A percentile compares a stretch with the other conserved stretches of the same genome.
phyloP scores from a whole-genome alignment of 1,139 yeast genomes.

The Protomyces inundatus region DNA sequence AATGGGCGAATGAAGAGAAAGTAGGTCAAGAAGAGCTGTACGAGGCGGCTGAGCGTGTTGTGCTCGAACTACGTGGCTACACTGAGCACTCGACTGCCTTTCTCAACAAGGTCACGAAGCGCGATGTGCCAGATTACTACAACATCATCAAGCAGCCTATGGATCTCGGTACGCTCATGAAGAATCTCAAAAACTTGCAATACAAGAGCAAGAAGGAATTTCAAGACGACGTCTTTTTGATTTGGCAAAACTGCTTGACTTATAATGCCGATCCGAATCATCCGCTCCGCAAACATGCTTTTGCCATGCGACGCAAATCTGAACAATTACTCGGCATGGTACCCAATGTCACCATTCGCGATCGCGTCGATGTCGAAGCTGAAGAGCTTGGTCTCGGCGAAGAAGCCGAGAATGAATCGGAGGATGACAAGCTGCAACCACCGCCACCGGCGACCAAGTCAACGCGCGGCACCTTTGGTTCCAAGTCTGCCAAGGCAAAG shows the following conservation, averaged over 20 bases:
- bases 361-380: constrained; percentile 77
- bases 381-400: constrained; percentile 49
- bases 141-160: constrained; percentile 85
- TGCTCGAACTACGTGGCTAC: constrained; percentile 77
- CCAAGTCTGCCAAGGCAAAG: constrained; percentile 21
- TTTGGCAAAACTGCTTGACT: constrained; percentile 90
- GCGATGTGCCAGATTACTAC: constrained; percentile 97
- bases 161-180: constrained; percentile 94
- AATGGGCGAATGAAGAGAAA: constrained; percentile 93
- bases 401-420: not conserved
- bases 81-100: constrained; percentile 97
- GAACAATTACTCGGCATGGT: constrained; percentile 69
- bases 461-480: constrained; percentile 20
- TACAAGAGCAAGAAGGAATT: constrained; percentile 81
- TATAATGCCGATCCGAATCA: constrained; percentile 95
- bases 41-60: constrained; percentile 95
- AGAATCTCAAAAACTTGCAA: constrained; percentile 73
- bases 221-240: constrained; percentile 87
- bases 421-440: not conserved
- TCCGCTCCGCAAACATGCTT: constrained; percentile 81
- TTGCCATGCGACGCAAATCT: constrained; percentile 92
- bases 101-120: constrained; percentile 83
- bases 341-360: constrained; percentile 79
- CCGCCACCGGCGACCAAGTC: constrained; percentile 11
- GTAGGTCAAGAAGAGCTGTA: constrained; percentile 96